Percentiles rank a stretch among this genome's conserved stretches.
Conservation (phyloP, 345 rosid genomes). For the Salix brachista region DNA sequence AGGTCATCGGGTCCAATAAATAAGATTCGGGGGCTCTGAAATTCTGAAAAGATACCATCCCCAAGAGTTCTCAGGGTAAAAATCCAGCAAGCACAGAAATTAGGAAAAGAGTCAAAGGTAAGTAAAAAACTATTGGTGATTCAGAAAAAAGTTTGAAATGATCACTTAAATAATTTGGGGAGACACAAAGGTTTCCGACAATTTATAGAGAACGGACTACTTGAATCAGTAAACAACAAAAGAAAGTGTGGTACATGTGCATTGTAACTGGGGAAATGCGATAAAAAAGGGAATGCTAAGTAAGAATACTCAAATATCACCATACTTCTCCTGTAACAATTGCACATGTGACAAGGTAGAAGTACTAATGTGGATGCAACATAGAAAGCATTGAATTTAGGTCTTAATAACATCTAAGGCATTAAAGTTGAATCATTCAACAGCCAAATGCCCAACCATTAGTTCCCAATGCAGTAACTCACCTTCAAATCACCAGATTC, state of each 20-base stretch:
- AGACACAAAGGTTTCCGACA: neutral
- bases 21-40: neutral
- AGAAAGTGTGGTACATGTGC: too few species aligned
- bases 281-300: too few species aligned
- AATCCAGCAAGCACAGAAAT: neutral
- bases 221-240: too few species aligned
- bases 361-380: too few species aligned
- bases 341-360: too few species aligned
- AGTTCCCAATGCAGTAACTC: constrained; percentile 19
- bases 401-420: neutral
- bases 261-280: too few species aligned
- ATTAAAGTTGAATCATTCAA: neutral
- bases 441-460: constrained; percentile 4
- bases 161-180: neutral
- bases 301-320: too few species aligned
- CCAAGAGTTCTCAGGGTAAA: neutral
- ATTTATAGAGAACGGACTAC: neutral
- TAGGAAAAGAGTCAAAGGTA: neutral
- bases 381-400: neutral
- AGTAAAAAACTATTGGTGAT: too few species aligned
- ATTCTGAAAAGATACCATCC: neutral
- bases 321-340: too few species aligned
- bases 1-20: neutral
- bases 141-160: too few species aligned
- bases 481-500: constrained; percentile 61